phyloP scores from a whole-genome alignment of 2,329 filamentous ascomycete genomes.

The Ceratocystis alfenasii region DNA sequence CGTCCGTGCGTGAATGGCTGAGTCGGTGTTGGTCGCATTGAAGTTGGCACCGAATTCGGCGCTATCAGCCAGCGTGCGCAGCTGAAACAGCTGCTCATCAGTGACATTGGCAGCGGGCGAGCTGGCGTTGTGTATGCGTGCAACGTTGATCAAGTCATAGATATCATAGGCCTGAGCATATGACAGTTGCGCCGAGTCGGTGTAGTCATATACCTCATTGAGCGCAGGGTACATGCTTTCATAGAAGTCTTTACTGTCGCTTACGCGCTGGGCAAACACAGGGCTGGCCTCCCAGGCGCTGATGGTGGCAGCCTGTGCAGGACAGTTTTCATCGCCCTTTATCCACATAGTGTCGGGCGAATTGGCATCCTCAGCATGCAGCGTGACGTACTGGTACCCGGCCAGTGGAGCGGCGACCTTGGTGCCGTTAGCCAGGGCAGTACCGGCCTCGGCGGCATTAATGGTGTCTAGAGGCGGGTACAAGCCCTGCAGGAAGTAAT shows the following conservation, averaged over 20 bases:
- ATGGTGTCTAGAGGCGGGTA: constrained; percentile 29
- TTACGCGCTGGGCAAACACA: constrained; percentile 25
- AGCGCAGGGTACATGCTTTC: constrained; percentile 27
- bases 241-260: constrained; percentile 29
- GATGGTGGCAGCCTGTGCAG: constrained; percentile 26
- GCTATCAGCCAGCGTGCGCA: constrained; percentile 29
- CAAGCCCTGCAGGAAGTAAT: constrained; percentile 30
- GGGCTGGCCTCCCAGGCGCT: constrained; percentile 28
- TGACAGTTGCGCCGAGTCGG: constrained; percentile 28
- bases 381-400: constrained; percentile 30
- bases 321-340: constrained; percentile 31
- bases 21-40: constrained; percentile 27
- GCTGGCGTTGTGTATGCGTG: constrained; percentile 28
- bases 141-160: constrained; percentile 31
- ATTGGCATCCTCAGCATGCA: constrained; percentile 28
- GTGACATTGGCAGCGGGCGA: constrained; percentile 29
- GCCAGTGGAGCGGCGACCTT: constrained; percentile 27
- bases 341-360: constrained; percentile 31
- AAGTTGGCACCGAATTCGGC: constrained; percentile 29
- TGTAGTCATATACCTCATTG: constrained; percentile 28
- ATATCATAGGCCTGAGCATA: constrained; percentile 31
- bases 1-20: constrained; percentile 29
- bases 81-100: constrained; percentile 28
- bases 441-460: constrained; percentile 26
- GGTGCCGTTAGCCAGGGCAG: constrained; percentile 29